Evolutionary conservation across 768 basidiomycete genomes (phyloP), one percentile per base, ranked within the genome.

Genomic region (Trametopsis cervina): DNA sequence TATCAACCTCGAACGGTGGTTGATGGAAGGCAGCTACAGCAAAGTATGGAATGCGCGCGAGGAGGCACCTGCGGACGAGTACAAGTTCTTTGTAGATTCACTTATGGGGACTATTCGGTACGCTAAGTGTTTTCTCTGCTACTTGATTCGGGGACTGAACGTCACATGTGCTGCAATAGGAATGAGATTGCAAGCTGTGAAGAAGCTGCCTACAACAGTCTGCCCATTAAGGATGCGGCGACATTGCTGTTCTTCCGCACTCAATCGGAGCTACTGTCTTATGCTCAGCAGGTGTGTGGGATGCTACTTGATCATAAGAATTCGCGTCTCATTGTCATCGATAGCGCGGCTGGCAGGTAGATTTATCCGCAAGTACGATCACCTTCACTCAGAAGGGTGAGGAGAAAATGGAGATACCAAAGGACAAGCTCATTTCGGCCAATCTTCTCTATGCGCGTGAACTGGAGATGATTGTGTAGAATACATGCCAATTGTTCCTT

Each of bases 1-100:
- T 11, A 85, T 93, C 49, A 89, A 93, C 63, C 80, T 94, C 52
- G 95, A 99, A 65, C 76, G 88, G 42, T 97, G 94, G 89, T 76
- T 98, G 39, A 99, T 99, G 95, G 95, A 98, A 65, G 95, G 95
- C 33, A 88, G 87, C 59, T 99, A 98, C 65, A 91, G 89, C 67
- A 95, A 95, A 64, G 95, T 97, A 10, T 99, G 94, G 89, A 83
- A 88, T 59, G 94, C 94, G 29, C 80, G 93, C 55, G 89, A 89
- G 54, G 84, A 92, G 58, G 89, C 93, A 1, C 92, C 94, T 1
- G 80, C 88, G 29, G 89, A 92, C 54, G 95, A 98, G 63, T 96
- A 96, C 73, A 89, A 86, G 56, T 89, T 89, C 71, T 91, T 97
- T 58, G 81, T 96, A 9, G 89, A 94, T 60, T 88, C 88, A 57